phyloP scores from a whole-genome alignment of 2,329 filamentous ascomycete genomes.

The Penicillium italicum region DNA sequence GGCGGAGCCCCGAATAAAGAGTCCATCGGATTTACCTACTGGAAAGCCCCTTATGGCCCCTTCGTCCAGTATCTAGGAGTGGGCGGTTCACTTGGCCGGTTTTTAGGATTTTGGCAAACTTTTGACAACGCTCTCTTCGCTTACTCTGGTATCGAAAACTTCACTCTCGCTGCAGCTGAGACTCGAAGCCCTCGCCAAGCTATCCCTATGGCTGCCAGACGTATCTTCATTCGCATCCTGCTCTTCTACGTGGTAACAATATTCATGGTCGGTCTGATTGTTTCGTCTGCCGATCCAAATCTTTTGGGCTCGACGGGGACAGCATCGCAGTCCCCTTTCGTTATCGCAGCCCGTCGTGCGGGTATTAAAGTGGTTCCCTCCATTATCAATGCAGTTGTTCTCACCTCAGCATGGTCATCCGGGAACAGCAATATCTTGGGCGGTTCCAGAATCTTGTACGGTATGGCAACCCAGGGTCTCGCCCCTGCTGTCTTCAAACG shows the following conservation, averaged over 20 bases:
- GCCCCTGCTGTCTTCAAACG: constrained; percentile 34
- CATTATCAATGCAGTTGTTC: constrained; percentile 22
- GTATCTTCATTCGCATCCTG: constrained; percentile 53
- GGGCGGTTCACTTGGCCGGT: constrained; percentile 44
- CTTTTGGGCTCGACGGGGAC: constrained; percentile 47
- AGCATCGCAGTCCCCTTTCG: constrained; percentile 41
- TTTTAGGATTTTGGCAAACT: constrained; percentile 40
- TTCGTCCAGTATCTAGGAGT: constrained; percentile 40
- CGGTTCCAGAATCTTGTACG: constrained; percentile 38
- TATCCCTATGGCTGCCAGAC: constrained; percentile 51
- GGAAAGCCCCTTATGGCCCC: constrained; percentile 41
- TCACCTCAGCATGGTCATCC: constrained; percentile 37
- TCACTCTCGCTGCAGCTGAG: constrained; percentile 51
- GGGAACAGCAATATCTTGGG: constrained; percentile 42
- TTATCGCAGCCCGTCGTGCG: constrained; percentile 46
- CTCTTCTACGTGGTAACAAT: constrained; percentile 55
- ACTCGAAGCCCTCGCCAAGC: constrained; percentile 50
- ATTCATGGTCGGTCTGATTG: constrained; percentile 44
- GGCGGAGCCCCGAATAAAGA: constrained; percentile 36
- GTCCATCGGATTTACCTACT: constrained; percentile 43
- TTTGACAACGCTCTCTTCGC: constrained; percentile 25
- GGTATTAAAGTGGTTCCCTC: constrained; percentile 34
- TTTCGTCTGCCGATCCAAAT: constrained; percentile 45
- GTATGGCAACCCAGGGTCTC: constrained; percentile 38
- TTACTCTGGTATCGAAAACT: constrained; percentile 46